These are phyloP conservation scores for Aspergillus fijiensis DNA, from an alignment of 2,329 filamentous ascomycete species.

Conservation along the genomic window DNA sequence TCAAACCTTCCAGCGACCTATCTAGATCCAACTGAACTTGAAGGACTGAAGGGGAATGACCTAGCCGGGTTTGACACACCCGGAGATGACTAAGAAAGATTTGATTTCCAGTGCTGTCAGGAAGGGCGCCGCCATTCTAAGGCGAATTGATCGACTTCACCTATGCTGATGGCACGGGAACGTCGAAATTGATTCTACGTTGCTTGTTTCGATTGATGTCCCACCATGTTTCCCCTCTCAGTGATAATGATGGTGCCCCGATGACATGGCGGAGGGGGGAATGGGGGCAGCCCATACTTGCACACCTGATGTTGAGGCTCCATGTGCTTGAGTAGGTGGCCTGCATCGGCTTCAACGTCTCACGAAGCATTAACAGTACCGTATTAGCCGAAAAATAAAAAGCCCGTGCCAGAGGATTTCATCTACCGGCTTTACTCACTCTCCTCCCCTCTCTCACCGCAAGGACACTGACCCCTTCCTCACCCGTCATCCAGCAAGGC, in stretches of 20 bases:
- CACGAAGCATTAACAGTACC: not conserved
- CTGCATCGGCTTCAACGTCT: not conserved
- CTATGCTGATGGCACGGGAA: not conserved
- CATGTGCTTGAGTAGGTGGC: not conserved
- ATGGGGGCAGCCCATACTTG: not conserved
- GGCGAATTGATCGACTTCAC: not conserved
- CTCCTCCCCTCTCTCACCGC: slow-evolving; percentile 61
- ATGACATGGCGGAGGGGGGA: not conserved
- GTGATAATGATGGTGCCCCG: not conserved
- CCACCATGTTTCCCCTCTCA: not conserved
- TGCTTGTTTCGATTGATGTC: not conserved
- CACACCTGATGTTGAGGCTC: not conserved
- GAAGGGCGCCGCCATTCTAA: not conserved
- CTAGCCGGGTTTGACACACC: no score
- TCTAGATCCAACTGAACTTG: no score
- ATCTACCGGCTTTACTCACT: slow-evolving; percentile 22
- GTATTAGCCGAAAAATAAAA: not conserved
- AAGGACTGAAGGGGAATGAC: no score
- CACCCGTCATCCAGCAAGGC: slow-evolving; percentile 89
- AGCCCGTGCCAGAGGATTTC: not conserved
- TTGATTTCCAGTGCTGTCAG: no score
- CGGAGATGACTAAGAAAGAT: no score
- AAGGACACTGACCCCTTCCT: slow-evolving; percentile 75
- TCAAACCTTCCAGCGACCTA: no score
- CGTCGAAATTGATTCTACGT: not conserved